A percentile compares a stretch with the other conserved stretches of the same genome.
phyloP scores from a whole-genome alignment of 2,329 filamentous ascomycete species.

The Plectosphaerella sp. region DNA sequence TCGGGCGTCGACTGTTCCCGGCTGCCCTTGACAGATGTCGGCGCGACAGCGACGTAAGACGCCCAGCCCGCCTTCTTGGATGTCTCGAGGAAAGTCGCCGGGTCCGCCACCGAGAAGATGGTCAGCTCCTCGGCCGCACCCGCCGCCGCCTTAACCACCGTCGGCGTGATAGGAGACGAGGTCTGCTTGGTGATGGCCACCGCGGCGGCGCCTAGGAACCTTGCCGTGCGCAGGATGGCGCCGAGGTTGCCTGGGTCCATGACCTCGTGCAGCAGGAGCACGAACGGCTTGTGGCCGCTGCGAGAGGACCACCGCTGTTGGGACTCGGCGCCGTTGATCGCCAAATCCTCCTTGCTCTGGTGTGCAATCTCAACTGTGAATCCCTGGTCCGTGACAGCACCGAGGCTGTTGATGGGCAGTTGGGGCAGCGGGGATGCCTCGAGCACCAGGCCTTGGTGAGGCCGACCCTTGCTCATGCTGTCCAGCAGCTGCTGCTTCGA shows the following conservation, averaged over 20 bases:
- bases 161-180: constrained; percentile 69
- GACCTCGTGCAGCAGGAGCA: constrained; percentile 72
- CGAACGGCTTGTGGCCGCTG: constrained; percentile 57
- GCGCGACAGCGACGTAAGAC: constrained; percentile 70
- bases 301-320: constrained; percentile 38
- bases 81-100: constrained; percentile 63
- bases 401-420: constrained; percentile 59
- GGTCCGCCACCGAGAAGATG: constrained; percentile 65
- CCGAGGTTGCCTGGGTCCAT: constrained; percentile 88
- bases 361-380: constrained; percentile 58
- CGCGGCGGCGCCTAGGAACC: constrained; percentile 86
- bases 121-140: constrained; percentile 80
- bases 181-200: constrained; percentile 71
- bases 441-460: constrained; percentile 86
- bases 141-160: constrained; percentile 81
- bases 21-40: constrained; percentile 25
- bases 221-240: constrained; percentile 80
- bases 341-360: constrained; percentile 70
- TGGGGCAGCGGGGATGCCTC: constrained; percentile 82
- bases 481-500: constrained; percentile 67
- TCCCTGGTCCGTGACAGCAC: constrained; percentile 40
- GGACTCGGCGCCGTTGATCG: constrained; percentile 63
- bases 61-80: constrained; percentile 74
- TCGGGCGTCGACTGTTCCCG: constrained; percentile 41
- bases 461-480: constrained; percentile 75